A percentile compares a stretch with the other conserved stretches of the same genome.
Evolutionary conservation across 2,329 filamentous ascomycete species (phyloP).

Genomic region (Xylariaceae sp.): DNA sequence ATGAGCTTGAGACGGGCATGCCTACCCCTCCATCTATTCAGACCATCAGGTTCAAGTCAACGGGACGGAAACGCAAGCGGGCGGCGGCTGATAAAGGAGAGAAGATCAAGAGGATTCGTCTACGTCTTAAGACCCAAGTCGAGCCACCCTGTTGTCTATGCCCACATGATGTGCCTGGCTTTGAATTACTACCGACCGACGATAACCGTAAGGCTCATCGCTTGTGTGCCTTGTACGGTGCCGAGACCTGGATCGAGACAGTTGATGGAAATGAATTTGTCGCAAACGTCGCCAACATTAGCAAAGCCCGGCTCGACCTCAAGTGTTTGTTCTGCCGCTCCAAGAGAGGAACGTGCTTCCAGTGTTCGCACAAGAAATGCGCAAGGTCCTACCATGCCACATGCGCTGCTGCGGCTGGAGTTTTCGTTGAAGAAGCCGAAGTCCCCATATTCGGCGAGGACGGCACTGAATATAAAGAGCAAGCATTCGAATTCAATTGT

Average conservation of each 20-base stretch:
- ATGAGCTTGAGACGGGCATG: constrained; percentile 56
- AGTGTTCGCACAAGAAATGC: constrained; percentile 94
- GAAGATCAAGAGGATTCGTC: constrained; percentile 71
- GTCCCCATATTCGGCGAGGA: constrained; percentile 86
- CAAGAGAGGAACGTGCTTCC: constrained; percentile 92
- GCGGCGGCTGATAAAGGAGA: constrained; percentile 40
- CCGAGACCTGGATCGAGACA: constrained; percentile 80
- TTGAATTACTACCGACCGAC: constrained; percentile 81
- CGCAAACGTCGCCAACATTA: constrained; percentile 73
- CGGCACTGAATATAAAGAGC: constrained; percentile 86
- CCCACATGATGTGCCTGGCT: constrained; percentile 79
- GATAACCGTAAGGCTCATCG: constrained; percentile 84
- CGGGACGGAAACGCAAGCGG: constrained; percentile 66
- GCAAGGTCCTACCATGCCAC: constrained; percentile 91
- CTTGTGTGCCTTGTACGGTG: constrained; percentile 83
- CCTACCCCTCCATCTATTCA: constrained; percentile 74
- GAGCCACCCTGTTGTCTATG: constrained; percentile 87
- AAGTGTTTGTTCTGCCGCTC: constrained; percentile 95
- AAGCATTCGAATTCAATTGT: constrained; percentile 89
- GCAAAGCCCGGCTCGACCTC: constrained; percentile 81
- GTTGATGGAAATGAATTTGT: constrained; percentile 69
- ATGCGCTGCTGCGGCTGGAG: constrained; percentile 86
- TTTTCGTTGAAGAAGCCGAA: constrained; percentile 82
- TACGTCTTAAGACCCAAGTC: constrained; percentile 65
- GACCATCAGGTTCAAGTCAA: constrained; percentile 59